Base-by-base conservation (phyloP, 2,329 filamentous ascomycete genomes). In the Huntiella decipiens region DNA sequence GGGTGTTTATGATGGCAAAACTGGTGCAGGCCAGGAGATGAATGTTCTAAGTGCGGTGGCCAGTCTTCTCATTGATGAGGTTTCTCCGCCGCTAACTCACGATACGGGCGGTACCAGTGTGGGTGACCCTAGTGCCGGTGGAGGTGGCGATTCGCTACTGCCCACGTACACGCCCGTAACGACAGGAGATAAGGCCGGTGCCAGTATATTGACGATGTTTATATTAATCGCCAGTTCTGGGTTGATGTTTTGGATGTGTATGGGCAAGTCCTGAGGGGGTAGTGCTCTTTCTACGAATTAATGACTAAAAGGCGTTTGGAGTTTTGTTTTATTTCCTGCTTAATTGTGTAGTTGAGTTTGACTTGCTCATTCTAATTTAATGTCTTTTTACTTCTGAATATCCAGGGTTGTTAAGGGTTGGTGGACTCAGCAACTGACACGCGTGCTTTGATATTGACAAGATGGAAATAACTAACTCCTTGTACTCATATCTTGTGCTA, bases 11-110 rank as follows among this genome's bases (percentile, higher is more conserved):
- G 72, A 77, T 51, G 68, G 69, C 38, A 70, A 64, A 48, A 66
- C 61, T 3, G 71, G 73, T 31, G 70, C 74, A 44, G 72, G 74
- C 6, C 71, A 79, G 57, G 64, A 73, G 54, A 74, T 79, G 65
- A 68, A 68, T 45, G 73, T 69, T 0, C 59, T 77, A 11, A 67
- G 68, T 19, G 66, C 74, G 3, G 65, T 77, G 13, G 67, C 67
- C 4, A 66, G 66, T 1, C 66, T 70, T 4, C 58, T 77, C 38
- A 63, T 72, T 38, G 56, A 58, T 22, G 52, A 57, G 4, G 60
- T 61, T 2, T 57, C 62, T 16, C 51, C 57, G 2, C 67, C 68
- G 0, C 58, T 66, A 12, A 70, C 69, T 0, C 64, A 63, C 2
- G 52, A 57, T 7, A 64, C 62, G 1, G 74, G 73, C 43, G 74